Conservation (phyloP, 257 asterid genomes). For the Asclepias syriaca region DNA sequence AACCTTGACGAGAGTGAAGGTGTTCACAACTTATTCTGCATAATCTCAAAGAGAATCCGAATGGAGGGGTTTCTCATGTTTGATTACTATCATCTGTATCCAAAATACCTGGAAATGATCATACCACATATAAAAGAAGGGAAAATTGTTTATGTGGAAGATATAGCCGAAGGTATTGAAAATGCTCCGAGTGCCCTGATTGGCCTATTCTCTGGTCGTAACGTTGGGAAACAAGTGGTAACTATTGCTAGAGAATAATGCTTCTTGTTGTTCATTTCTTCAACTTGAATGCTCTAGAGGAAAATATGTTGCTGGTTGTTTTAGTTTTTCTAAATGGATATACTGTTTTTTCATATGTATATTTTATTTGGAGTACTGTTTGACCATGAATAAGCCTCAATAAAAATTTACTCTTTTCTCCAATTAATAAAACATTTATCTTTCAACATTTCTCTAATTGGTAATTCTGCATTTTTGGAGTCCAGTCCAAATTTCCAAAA, state of each 20-base stretch:
- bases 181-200: conserved; percentile 30
- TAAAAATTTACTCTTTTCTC: no score
- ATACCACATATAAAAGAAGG: no score
- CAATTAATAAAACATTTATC: no score
- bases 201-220: conserved; percentile 37
- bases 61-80: conserved; percentile 11
- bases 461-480: no score
- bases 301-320: not conserved
- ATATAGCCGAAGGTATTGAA: conserved; percentile 38
- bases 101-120: conserved; percentile 2
- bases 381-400: not conserved
- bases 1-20: no score
- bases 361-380: not conserved
- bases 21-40: no score
- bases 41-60: no score
- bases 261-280: no score
- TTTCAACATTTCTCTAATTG: no score
- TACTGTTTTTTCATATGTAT: not conserved
- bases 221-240: conserved; percentile 42
- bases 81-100: conserved; percentile 18
- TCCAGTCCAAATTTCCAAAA: no score
- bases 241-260: no score
- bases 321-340: not conserved
- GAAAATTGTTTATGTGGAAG: conserved; percentile 23
- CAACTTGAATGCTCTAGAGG: not conserved